Evolutionary conservation across 2,329 filamentous ascomycete genomes (phyloP).

Genomic region (Cryphonectria nitschkei): DNA sequence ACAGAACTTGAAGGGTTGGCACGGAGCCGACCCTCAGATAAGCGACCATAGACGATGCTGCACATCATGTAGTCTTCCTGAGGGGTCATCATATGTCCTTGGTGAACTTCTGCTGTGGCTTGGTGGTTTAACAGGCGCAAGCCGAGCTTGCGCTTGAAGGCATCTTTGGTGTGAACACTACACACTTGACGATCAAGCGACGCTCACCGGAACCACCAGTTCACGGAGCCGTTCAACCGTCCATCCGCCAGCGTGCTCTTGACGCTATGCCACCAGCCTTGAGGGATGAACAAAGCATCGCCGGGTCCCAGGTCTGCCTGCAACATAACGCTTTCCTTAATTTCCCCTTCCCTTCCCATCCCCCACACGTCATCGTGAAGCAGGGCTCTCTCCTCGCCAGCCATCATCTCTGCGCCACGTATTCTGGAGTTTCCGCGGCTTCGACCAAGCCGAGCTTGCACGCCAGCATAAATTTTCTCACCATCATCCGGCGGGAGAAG

Average conservation of each 20-base stretch:
- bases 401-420: constrained; percentile 89
- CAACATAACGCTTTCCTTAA: constrained; percentile 33
- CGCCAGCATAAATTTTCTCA: constrained; percentile 61
- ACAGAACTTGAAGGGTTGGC: too few relatives aligned
- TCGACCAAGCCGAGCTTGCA: constrained; percentile 46
- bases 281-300: constrained; percentile 78
- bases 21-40: too few relatives aligned
- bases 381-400: constrained; percentile 68
- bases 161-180: neutral
- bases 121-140: neutral
- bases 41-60: neutral
- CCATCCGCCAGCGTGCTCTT: constrained; percentile 58
- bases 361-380: constrained; percentile 76
- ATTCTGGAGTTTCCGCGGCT: constrained; percentile 52
- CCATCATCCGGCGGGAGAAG: constrained; percentile 70
- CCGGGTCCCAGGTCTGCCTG: constrained; percentile 65
- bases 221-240: constrained; percentile 53
- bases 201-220: constrained; percentile 78
- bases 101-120: neutral
- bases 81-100: neutral
- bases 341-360: constrained; percentile 29
- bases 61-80: neutral
- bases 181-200: neutral
- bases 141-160: neutral
- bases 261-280: constrained; percentile 87